A percentile compares a stretch with the other conserved stretches of the same genome.
Conservation (phyloP, 2,329 filamentous ascomycete species). For the Dothiorella sarmentorum region DNA sequence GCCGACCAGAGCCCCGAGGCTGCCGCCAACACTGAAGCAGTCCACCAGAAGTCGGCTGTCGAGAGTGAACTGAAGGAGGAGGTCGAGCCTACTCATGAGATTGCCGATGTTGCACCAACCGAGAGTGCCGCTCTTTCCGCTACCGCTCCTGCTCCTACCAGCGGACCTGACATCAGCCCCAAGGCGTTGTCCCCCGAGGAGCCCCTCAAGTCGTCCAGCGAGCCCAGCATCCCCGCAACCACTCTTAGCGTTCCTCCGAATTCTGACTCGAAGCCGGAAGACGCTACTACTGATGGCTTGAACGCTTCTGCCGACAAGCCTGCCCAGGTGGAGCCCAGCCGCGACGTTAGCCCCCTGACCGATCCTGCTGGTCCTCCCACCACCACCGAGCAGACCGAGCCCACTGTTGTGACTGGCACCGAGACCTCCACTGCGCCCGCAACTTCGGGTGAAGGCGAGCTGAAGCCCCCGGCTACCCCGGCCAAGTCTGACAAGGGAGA, state of each 20-base stretch:
- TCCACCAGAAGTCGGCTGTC: constrained; percentile 70
- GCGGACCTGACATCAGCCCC: constrained; percentile 15
- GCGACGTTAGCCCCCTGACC: constrained; percentile 43
- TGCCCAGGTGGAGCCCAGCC: constrained; percentile 32
- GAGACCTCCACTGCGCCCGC: constrained; percentile 33
- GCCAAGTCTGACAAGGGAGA: constrained; percentile 22
- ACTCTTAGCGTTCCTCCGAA: constrained; percentile 7
- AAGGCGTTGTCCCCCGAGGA: constrained; percentile 16
- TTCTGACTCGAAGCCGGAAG: not conserved
- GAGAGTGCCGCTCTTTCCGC: constrained; percentile 36
- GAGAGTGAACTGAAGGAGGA: constrained; percentile 71
- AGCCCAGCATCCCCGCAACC: constrained; percentile 21
- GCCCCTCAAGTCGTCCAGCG: constrained; percentile 29
- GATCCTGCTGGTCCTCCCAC: constrained; percentile 29
- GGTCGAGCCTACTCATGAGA: constrained; percentile 43
- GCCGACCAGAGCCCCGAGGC: constrained; percentile 67
- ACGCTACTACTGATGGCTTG: constrained; percentile 24
- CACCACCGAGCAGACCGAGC: constrained; percentile 33
- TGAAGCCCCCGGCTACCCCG: constrained; percentile 21
- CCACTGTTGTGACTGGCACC: constrained; percentile 40
- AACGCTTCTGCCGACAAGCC: constrained; percentile 36
- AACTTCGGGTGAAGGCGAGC: constrained; percentile 6
- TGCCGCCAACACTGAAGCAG: constrained; percentile 62
- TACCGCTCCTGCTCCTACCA: constrained; percentile 27
- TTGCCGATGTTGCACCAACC: constrained; percentile 45